Base-by-base conservation (phyloP, 2,329 filamentous ascomycete species). In the Aspergillus sp. region DNA sequence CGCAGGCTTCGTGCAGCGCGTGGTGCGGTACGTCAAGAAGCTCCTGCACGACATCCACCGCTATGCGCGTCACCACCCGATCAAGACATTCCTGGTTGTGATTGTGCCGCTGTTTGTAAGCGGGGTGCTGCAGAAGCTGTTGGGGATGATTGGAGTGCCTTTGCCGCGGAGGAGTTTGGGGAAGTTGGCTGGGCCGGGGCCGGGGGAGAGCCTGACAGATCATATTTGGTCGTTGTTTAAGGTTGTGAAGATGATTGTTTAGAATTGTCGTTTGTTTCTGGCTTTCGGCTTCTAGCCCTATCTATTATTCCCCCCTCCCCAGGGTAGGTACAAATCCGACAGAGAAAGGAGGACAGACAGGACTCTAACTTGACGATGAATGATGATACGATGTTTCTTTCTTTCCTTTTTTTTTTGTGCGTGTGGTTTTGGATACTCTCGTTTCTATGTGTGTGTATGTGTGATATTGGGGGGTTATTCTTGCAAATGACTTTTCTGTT, bases 91-190 rank as follows among this genome's bases (percentile, higher is more conserved):
- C 73, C 76, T 87, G 74, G 79, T 89, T 52, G 84, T 95, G 52
- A 78, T 96, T 59, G 81, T 96, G 78, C 91, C 91, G 7, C 76
- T 97, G 48, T 73, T 96, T 59, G 89, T 85, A 1, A 88, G 88
- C 44, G 91, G 91, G 30, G 85, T 87, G 29, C 70, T 96, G 55
- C 83, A 83, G 6, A 86, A 85, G 41, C 73, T 96, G 40, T 77
- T 95, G 41, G 79, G 80, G 34, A 81, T 83, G 62, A 86, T 96
- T 66, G 90, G 90, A 26, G 74, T 97, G 50, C 77, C 83, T 52
- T 67, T 95, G 53, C 90, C 90, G 1, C 73, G 75, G 4, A 68
- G 74, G 8, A 62, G 89, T 49, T 62, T 68, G 51, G 67, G 68
- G 4, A 69, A 71, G 4, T 48, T 66, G 43, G 46, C 58, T 57